phyloP scores from a whole-genome alignment of 2,329 filamentous ascomycete genomes.

The Dothistroma pini region DNA sequence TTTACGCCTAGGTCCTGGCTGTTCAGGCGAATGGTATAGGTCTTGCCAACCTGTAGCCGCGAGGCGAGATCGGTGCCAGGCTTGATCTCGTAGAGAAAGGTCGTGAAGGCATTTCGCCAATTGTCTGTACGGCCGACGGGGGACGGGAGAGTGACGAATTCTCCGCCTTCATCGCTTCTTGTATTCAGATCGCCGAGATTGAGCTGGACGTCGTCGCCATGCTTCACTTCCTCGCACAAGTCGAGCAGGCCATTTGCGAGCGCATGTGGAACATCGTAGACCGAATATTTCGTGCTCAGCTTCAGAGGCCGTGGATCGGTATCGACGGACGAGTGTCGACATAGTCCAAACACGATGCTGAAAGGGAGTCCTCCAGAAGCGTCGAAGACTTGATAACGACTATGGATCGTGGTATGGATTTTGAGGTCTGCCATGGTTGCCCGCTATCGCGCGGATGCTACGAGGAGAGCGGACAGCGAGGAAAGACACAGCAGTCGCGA shows the following conservation, averaged over 20 bases:
- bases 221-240: conserved; percentile 3
- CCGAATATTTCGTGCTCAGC: conserved; percentile 11
- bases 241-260: conserved; percentile 17
- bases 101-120: conserved; percentile 9
- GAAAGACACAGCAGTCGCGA: not conserved
- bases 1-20: conserved; percentile 14
- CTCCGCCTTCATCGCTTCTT: not conserved
- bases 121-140: not conserved
- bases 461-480: not conserved
- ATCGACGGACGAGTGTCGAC: conserved; percentile 12
- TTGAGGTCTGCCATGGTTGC: not conserved
- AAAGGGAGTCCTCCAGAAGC: conserved; percentile 20
- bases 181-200: not conserved
- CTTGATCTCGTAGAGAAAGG: conserved; percentile 14
- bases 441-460: not conserved
- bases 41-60: conserved; percentile 15
- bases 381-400: conserved; percentile 18
- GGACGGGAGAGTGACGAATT: conserved; percentile 1
- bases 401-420: not conserved
- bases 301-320: conserved; percentile 15
- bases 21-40: conserved; percentile 15
- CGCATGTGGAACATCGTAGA: conserved; percentile 20
- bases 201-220: not conserved
- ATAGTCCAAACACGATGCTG: conserved; percentile 20
- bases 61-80: conserved; percentile 11